Conservation (phyloP, 106 monocot species). For the Alisma plantagoaquatica region DNA sequence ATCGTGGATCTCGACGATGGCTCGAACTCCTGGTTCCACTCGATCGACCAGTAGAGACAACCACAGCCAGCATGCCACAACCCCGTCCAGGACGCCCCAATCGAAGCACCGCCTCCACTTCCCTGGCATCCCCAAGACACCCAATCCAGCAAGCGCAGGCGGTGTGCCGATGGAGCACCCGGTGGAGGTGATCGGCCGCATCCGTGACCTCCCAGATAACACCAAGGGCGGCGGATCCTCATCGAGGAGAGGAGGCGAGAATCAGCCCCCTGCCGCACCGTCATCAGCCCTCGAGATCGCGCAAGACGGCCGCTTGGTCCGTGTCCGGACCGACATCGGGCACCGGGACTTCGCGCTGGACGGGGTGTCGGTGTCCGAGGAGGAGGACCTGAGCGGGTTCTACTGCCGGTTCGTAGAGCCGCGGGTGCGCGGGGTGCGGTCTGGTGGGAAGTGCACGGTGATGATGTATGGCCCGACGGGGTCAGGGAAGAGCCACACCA, state of each 20-base stretch:
- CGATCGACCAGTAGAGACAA: too few species aligned
- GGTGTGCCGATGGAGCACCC: conserved; percentile 77
- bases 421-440: conserved; percentile 55
- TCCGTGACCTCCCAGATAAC: conserved; percentile 53
- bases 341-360: conserved; percentile 92
- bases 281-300: conserved; percentile 46
- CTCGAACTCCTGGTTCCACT: too few species aligned
- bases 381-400: conserved; percentile 60
- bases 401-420: conserved; percentile 67
- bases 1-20: too few species aligned
- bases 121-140: conserved; percentile 31
- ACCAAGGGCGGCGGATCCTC: too few species aligned
- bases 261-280: conserved; percentile 20
- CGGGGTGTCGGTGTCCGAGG: conserved; percentile 71
- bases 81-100: conserved; percentile 45
- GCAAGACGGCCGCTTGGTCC: conserved; percentile 32
- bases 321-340: conserved; percentile 62
- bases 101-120: conserved; percentile 73
- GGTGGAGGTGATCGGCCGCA: conserved; percentile 82
- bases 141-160: conserved; percentile 5
- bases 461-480: conserved; percentile 99
- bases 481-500: conserved; percentile 95
- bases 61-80: too few species aligned
- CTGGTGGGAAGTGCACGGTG: conserved; percentile 83
- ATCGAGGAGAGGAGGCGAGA: too few species aligned